These are phyloP conservation scores for Blastobotrys terrestris DNA, from an alignment of 805 yeast species.

Conservation along the genomic window DNA sequence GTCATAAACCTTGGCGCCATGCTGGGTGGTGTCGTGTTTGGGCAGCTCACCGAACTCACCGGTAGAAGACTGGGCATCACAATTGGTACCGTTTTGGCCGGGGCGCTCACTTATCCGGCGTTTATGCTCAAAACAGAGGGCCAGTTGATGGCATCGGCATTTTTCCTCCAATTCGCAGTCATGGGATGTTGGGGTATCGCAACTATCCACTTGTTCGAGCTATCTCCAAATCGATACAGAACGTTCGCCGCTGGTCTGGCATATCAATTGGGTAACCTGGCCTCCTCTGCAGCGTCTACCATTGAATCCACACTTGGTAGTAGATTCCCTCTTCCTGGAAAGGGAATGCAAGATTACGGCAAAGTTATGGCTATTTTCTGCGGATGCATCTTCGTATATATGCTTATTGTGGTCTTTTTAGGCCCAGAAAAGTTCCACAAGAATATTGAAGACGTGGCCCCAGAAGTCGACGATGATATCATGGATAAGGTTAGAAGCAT, in stretches of 20 bases:
- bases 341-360: conserved; percentile 50
- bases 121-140: conserved; percentile 40
- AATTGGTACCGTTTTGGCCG: conserved; percentile 46
- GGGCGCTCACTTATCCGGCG: conserved; percentile 59
- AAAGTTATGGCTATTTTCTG: conserved; percentile 64
- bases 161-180: conserved; percentile 58
- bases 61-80: conserved; percentile 59
- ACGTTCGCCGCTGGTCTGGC: conserved; percentile 56
- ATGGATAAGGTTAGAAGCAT: background rate
- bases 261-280: conserved; percentile 69
- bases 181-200: conserved; percentile 73
- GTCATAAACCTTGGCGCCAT: conserved; percentile 68
- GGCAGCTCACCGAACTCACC: conserved; percentile 48
- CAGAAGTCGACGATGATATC: background rate
- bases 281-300: conserved; percentile 64
- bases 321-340: conserved; percentile 45
- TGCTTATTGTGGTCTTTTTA: conserved; percentile 41
- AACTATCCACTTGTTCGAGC: conserved; percentile 62
- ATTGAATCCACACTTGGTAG: conserved; percentile 61
- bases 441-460: background rate
- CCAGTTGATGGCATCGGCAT: conserved; percentile 53
- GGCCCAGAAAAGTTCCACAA: conserved; percentile 47
- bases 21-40: conserved; percentile 55
- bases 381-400: conserved; percentile 55
- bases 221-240: conserved; percentile 58